Percentiles rank a stretch among this genome's conserved stretches.
These are phyloP conservation scores for Phaseolus coccineus DNA, from an alignment of 331 rosid species.

Conservation along the genomic window DNA sequence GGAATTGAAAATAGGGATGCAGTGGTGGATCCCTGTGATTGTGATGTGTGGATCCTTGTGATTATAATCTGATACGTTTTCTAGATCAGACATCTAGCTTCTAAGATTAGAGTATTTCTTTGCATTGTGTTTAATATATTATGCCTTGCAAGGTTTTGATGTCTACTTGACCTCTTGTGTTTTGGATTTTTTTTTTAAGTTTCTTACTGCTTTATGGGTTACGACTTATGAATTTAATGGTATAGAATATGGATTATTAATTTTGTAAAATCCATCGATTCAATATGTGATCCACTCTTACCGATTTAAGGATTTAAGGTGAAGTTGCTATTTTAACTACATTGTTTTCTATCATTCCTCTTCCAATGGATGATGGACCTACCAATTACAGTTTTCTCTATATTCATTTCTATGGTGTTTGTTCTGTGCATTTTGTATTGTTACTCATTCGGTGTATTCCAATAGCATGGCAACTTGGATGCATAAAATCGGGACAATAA, in stretches of 20 bases:
- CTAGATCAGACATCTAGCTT: not conserved
- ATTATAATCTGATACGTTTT: not conserved
- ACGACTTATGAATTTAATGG: not conserved
- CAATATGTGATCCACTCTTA: not conserved
- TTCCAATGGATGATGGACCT: not conserved
- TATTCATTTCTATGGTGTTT: not conserved
- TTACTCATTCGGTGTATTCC: not conserved
- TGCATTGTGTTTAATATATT: not conserved
- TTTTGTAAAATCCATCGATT: not conserved
- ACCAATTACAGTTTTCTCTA: not conserved
- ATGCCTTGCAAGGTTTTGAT: not conserved
- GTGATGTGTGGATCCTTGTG: too few relatives aligned
- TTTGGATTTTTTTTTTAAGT: not conserved
- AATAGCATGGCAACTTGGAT: not conserved
- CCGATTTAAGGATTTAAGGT: not conserved
- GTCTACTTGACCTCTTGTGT: not conserved
- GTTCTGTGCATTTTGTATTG: not conserved
- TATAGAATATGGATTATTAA: not conserved
- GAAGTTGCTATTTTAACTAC: not conserved
- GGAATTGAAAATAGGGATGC: too few relatives aligned
- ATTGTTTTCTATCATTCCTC: not conserved
- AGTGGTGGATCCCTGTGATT: too few relatives aligned
- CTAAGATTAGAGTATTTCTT: not conserved
- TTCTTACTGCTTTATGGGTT: not conserved
- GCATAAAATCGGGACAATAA: constrained; percentile 18